These are phyloP conservation scores for Quambalaria eucalypti DNA, from an alignment of 1,284 basidiomycete species.

Conservation along the genomic window DNA sequence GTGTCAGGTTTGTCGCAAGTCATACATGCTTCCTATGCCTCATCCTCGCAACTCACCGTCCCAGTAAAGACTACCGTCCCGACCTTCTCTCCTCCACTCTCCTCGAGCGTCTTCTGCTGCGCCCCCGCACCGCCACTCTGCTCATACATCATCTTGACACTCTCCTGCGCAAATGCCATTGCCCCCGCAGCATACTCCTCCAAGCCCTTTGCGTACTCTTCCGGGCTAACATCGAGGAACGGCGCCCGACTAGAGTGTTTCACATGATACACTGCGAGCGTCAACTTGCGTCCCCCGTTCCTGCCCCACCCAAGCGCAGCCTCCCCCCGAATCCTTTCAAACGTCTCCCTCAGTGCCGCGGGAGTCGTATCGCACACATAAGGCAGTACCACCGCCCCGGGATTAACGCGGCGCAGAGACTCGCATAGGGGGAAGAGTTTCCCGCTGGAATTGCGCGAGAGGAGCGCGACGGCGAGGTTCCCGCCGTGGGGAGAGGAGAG, in stretches of 20 bases:
- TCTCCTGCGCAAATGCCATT: slow-evolving; percentile 9
- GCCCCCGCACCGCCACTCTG: slow-evolving; percentile 5
- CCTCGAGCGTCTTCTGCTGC: slow-evolving; percentile 3
- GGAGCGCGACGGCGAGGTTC: slow-evolving; percentile 4
- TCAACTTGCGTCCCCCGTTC: slow-evolving; percentile 1
- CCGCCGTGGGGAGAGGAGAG: slow-evolving; percentile 3
- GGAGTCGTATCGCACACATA: slow-evolving; percentile 5
- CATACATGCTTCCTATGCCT: neutral
- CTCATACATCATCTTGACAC: slow-evolving; percentile 4
- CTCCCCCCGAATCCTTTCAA: neutral
- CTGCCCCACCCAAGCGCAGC: too few species aligned
- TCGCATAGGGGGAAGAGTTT: neutral
- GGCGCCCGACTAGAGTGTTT: slow-evolving; percentile 6
- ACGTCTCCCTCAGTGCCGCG: neutral
- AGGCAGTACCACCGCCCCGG: neutral
- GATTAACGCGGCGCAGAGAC: neutral
- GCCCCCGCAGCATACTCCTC: slow-evolving; percentile 2
- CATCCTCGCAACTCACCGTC: neutral
- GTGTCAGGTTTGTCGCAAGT: too few species aligned
- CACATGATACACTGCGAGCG: slow-evolving; percentile 4
- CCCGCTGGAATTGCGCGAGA: neutral
- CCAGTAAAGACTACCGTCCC: slow-evolving; percentile 7
- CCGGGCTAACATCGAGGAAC: slow-evolving; percentile 3
- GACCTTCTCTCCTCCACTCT: slow-evolving; percentile 5
- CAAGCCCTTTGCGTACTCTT: neutral